Evolutionary conservation across 23 red algal genomes (phyloP), one percentile per base, ranked within the genome.

Genomic region (Gracilaria caudata): DNA sequence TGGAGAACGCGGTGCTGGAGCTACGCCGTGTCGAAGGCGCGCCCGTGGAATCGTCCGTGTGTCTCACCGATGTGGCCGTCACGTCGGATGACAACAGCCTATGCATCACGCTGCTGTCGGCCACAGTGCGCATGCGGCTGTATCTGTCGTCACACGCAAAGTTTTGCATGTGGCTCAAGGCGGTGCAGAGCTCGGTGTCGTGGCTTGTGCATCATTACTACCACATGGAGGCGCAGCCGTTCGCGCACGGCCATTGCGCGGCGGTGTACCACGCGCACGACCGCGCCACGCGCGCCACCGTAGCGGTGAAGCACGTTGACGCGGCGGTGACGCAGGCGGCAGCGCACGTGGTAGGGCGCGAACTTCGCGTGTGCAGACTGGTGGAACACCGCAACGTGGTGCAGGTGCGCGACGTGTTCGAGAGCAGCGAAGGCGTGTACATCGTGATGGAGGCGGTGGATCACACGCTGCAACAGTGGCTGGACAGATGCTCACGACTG

Each of bases 331-430:
- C 4, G 34, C 11, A 38, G 63, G 11, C 33, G 35, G 65, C 7
- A 7, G 26, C 60, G 23, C 60, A 32, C 68, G 23, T 91, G 53
- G 77, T 77, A 20, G 36, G 37, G 4, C 88, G 88, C 6, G 88
- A 83, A 28, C 46, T 60, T 12, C 58, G 79, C 47, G 39, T 92
- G 26, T 76, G 73, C 33, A 77, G 56, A 7, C 34, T 72, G 24
- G 43, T 92, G 21, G 24, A 29, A 7, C 88, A 81, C 32, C 38
- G 24, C 51, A 63, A 66, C 30, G 37, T 92, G 21, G 78, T 73
- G n/a, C 41, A 26, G 4, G 88, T 83, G 19, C 63, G 68, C 40
- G 88, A 92, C 36, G 88, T 92, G 5, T 92, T 92, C 34, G 63
- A 92, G 37, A 63, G n/a, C 7, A 13, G 9, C 30, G 13, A 34